phyloP scores from a whole-genome alignment of 1,284 basidiomycete species.

The Sanguinoderma infundibulare region DNA sequence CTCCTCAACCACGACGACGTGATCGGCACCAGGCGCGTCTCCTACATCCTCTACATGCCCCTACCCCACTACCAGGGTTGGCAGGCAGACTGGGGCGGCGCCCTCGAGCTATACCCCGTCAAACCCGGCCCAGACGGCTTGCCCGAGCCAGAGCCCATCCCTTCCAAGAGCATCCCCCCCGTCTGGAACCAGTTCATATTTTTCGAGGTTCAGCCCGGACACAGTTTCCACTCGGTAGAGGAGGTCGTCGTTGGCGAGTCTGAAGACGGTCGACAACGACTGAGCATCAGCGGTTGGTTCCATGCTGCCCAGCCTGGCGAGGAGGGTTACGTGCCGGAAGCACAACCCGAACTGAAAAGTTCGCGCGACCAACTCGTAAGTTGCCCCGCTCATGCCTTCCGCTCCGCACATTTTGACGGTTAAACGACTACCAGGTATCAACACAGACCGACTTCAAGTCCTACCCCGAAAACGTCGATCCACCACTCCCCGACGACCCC shows the following conservation, averaged over 20 bases:
- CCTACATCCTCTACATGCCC: conserved; percentile 98
- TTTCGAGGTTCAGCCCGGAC: conserved; percentile 89
- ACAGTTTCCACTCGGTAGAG: conserved; percentile 97
- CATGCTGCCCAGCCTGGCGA: conserved; percentile 92
- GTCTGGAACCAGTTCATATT: conserved; percentile 98
- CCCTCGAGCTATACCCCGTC: conserved; percentile 92
- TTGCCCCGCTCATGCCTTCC: conserved; percentile 13
- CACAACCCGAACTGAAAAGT: conserved; percentile 55
- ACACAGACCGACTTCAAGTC: conserved; percentile 64
- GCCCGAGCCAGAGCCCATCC: conserved; percentile 66
- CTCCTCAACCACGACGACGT: conserved; percentile 98
- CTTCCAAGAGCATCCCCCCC: conserved; percentile 70
- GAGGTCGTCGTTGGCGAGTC: conserved; percentile 87
- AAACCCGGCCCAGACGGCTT: conserved; percentile 50
- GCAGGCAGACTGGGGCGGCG: conserved; percentile 90
- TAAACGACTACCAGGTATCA: conserved; percentile 56
- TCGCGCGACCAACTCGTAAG: conserved; percentile 83
- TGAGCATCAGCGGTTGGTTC: conserved; percentile 98
- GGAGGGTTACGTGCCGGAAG: conserved; percentile 75
- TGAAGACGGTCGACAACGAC: conserved; percentile 70
- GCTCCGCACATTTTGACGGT: background rate
- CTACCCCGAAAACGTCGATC: conserved; percentile 52
- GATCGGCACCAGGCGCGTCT: conserved; percentile 93
- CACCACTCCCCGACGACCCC: conserved; percentile 51
- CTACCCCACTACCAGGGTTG: conserved; percentile 74